Evolutionary conservation across 225 moss, liverwort and hornwort genomes (phyloP).

Genomic region (Physcomitrium patens): DNA sequence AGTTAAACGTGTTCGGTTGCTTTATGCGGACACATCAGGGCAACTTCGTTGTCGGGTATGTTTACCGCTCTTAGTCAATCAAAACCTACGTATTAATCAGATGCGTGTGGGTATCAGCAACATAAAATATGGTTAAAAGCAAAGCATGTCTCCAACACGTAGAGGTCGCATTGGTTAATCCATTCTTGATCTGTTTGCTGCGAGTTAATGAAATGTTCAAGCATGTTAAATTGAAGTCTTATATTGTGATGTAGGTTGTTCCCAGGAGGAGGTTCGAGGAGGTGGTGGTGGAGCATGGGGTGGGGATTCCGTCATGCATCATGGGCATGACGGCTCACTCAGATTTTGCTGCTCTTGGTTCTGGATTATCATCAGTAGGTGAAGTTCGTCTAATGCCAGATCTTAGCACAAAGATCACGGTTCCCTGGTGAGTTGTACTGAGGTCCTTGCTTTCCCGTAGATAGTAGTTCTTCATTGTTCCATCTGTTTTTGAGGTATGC

Average conservation of each 20-base stretch:
- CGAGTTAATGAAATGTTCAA: not conserved
- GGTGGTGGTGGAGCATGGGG: conserved; percentile 50
- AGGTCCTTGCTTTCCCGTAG: not conserved
- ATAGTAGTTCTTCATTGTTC: not conserved
- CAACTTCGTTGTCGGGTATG: conserved; percentile 86
- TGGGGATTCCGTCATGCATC: conserved; percentile 45
- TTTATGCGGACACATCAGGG: conserved; percentile 65
- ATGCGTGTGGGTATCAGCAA: not conserved
- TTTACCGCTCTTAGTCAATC: not conserved
- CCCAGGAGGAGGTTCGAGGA: conserved; percentile 71
- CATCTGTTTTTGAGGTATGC: conserved; percentile 1
- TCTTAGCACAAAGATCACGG: conserved; percentile 51
- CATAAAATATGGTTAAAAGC: not conserved
- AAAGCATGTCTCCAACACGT: no score
- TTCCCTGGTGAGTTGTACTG: conserved; percentile 58
- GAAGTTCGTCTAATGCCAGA: conserved; percentile 87
- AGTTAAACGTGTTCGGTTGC: conserved; percentile 62
- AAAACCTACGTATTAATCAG: not conserved
- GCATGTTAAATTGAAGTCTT: conserved; percentile 6
- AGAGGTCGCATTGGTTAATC: no score
- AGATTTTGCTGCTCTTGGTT: conserved; percentile 51
- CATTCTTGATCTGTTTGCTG: not conserved
- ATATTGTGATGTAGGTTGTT: conserved; percentile 57
- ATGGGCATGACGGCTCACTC: conserved; percentile 54
- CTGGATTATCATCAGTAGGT: conserved; percentile 54